Percentiles rank a stretch among this genome's conserved stretches.
Conservation (phyloP, 2,329 filamentous ascomycete species). For the Thelonectria blattea region DNA sequence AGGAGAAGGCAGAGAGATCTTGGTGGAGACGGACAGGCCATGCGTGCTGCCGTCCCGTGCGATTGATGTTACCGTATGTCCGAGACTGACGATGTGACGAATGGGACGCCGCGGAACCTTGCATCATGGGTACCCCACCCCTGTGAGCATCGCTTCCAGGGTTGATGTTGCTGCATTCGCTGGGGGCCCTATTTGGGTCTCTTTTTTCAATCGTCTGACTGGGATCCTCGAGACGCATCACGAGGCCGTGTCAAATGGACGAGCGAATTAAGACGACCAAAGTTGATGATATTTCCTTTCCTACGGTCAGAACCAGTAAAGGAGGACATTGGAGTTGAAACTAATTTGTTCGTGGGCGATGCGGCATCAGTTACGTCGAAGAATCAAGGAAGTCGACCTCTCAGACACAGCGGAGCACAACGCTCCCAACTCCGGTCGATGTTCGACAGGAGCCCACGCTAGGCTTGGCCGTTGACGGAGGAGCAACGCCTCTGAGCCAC, state of each 20-base stretch:
- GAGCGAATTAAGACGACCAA: neutral
- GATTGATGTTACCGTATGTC: neutral
- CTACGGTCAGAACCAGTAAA: neutral
- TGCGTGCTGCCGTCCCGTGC: conserved; percentile 10
- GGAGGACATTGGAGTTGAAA: too few species aligned
- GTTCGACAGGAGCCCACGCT: neutral
- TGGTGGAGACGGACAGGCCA: conserved; percentile 1
- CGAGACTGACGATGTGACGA: conserved; percentile 9
- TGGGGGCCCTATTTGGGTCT: neutral
- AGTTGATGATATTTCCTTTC: neutral
- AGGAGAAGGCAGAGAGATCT: neutral
- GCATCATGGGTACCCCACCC: conserved; percentile 1
- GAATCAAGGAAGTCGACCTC: neutral
- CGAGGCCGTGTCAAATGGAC: neutral
- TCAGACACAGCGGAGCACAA: too few species aligned
- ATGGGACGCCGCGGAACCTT: conserved; percentile 7
- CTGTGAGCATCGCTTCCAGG: neutral
- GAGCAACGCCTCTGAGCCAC: neutral
- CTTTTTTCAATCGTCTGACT: neutral
- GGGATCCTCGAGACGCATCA: neutral
- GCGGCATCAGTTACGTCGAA: neutral
- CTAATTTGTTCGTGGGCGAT: neutral
- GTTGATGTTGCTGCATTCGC: neutral
- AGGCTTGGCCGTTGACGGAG: neutral
- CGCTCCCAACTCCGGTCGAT: too few species aligned